phyloP scores from a whole-genome alignment of 1,284 basidiomycete genomes.

The Puccinia novopanici region DNA sequence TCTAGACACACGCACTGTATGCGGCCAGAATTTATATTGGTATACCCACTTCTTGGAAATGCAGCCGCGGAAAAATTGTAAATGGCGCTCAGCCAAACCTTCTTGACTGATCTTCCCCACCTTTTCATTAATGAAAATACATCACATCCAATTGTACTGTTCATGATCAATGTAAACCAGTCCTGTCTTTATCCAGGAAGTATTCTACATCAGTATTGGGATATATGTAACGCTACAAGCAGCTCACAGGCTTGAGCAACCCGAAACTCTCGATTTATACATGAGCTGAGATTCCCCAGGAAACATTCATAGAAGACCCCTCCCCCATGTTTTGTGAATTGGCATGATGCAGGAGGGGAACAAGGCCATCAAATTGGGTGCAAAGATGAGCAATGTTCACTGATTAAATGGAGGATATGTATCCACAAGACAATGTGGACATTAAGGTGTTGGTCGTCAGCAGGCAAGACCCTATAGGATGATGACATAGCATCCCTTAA shows the following conservation, averaged over 20 bases:
- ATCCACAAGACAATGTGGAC: no score
- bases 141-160: constrained; percentile 10
- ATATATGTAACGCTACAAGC: not conserved
- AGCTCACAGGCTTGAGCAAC: not conserved
- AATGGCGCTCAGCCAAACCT: not conserved
- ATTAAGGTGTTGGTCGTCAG: no score
- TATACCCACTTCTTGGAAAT: constrained; percentile 21
- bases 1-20: not conserved
- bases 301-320: not conserved
- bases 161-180: constrained; percentile 10
- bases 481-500: no score
- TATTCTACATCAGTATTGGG: not conserved
- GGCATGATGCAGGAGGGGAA: no score
- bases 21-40: not conserved
- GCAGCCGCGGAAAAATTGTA: not conserved
- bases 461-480: no score
- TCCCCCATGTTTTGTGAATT: no score
- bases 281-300: not conserved
- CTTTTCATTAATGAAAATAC: not conserved
- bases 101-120: not conserved
- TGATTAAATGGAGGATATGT: no score
- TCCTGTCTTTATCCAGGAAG: constrained; percentile 1
- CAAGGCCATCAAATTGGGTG: no score
- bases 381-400: no score
- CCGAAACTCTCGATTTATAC: no score